Percentiles rank a stretch among this genome's conserved stretches.
Evolutionary conservation across 768 basidiomycete species (phyloP).

Genomic region (Boletus pseudo-olivaceus): DNA sequence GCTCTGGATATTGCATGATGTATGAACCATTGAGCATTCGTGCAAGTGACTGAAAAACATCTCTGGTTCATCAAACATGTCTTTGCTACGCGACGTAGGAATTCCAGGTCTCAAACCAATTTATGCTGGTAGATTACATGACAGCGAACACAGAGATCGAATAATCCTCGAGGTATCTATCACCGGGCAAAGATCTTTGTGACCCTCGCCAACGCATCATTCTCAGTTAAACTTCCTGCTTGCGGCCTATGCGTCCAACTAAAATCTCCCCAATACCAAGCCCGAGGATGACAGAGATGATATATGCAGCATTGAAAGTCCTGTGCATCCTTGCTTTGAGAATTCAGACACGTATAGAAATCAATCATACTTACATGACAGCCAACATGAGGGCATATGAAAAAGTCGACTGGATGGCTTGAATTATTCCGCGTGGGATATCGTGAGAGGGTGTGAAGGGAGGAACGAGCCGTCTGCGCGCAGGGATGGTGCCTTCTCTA

Average conservation of each 20-base stretch:
- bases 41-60: background rate
- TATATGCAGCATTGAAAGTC: conserved; percentile 79
- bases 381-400: conserved; percentile 76
- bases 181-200: background rate
- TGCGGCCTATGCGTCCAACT: conserved; percentile 54
- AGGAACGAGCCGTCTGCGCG: conserved; percentile 33
- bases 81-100: background rate
- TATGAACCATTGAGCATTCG: background rate
- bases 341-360: background rate
- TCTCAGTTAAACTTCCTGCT: background rate
- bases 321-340: conserved; percentile 37
- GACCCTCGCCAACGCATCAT: background rate
- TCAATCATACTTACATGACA: conserved; percentile 56
- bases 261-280: conserved; percentile 70
- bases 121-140: background rate
- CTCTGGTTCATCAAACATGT: too few relatives aligned
- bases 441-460: conserved; percentile 72
- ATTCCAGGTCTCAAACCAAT: background rate
- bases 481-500: background rate
- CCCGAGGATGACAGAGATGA: conserved; percentile 70
- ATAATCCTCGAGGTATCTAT: background rate
- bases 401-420: conserved; percentile 59
- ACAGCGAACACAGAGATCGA: background rate
- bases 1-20: too few relatives aligned
- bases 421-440: conserved; percentile 62